Percentiles rank a stretch among this genome's conserved stretches.
Conservation (phyloP, 2,329 filamentous ascomycete species). For the Aspergillus sp. region DNA sequence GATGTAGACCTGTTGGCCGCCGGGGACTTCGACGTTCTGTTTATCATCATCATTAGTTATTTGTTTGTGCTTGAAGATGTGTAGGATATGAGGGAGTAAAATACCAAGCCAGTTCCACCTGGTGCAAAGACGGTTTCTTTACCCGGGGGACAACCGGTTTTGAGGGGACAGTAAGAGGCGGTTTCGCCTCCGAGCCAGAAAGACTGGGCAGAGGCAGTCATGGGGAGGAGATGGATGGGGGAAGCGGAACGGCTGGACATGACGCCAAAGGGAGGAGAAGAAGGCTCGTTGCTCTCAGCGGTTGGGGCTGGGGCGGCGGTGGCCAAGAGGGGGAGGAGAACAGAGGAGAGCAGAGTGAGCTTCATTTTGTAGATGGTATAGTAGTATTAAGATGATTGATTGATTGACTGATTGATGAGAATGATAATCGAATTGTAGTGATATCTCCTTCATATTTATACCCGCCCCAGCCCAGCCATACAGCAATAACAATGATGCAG, state of each 20-base stretch:
- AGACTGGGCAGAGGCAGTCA: conserved; percentile 45
- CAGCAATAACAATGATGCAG: no score
- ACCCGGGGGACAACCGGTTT: conserved; percentile 18
- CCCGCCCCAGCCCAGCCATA: no score
- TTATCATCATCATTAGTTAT: background rate
- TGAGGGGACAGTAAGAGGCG: conserved; percentile 46
- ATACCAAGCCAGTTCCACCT: conserved; percentile 32
- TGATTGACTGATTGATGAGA: no score
- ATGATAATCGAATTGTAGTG: no score
- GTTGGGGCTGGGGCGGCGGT: background rate
- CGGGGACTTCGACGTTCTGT: conserved; percentile 53
- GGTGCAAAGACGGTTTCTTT: conserved; percentile 32
- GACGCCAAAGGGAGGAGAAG: conserved; percentile 33
- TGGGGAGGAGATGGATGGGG: conserved; percentile 43
- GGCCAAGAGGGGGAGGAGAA: background rate
- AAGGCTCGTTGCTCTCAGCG: background rate
- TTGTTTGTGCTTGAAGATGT: conserved; percentile 13
- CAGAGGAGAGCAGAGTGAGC: background rate
- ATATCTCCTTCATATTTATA: no score
- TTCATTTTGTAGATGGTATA: background rate
- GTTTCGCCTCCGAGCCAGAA: conserved; percentile 49
- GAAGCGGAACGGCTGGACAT: conserved; percentile 43
- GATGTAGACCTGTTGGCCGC: conserved; percentile 60
- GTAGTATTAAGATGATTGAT: no score
- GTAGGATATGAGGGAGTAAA: conserved; percentile 9